Percentiles rank a stretch among this genome's conserved stretches.
These are phyloP conservation scores for Wickerhamomyces hampshirensis DNA, from an alignment of 805 yeast genomes.

Conservation along the genomic window DNA sequence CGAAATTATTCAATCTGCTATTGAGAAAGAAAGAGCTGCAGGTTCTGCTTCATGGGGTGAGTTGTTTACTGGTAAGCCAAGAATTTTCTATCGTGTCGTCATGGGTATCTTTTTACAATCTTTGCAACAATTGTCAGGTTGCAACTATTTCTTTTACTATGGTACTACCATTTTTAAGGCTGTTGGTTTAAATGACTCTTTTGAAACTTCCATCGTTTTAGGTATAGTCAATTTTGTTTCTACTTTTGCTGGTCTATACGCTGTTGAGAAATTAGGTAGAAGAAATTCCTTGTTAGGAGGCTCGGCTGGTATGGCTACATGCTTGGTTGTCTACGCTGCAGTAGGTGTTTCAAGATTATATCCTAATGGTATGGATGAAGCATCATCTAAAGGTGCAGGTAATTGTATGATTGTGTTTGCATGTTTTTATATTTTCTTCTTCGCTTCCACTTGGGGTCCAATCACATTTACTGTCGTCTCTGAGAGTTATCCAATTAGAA, in stretches of 20 bases:
- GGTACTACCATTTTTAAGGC: conserved; percentile 59
- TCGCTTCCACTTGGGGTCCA: conserved; percentile 76
- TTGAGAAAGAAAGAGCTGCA: conserved; percentile 54
- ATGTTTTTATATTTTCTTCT: conserved; percentile 65
- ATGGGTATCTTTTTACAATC: conserved; percentile 58
- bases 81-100: conserved; percentile 41
- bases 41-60: conserved; percentile 66
- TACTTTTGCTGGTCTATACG: conserved; percentile 46
- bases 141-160: conserved; percentile 62
- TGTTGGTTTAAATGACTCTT: conserved; percentile 53
- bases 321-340: conserved; percentile 56
- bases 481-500: conserved; percentile 69
- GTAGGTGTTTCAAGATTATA: conserved; percentile 50
- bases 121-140: conserved; percentile 59
- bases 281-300: conserved; percentile 46
- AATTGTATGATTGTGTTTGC: conserved; percentile 67
- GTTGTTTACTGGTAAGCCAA: conserved; percentile 60
- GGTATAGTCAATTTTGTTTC: conserved; percentile 54
- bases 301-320: conserved; percentile 46
- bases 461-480: conserved; percentile 59
- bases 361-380: conserved; percentile 40
- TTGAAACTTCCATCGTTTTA: conserved; percentile 53
- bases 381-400: conserved; percentile 53
- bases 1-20: conserved; percentile 52
- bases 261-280: conserved; percentile 54